Percentiles rank a stretch among this genome's conserved stretches.
Conservation (phyloP, 2,329 filamentous ascomycete genomes). For the Hypoxylon sp. region DNA sequence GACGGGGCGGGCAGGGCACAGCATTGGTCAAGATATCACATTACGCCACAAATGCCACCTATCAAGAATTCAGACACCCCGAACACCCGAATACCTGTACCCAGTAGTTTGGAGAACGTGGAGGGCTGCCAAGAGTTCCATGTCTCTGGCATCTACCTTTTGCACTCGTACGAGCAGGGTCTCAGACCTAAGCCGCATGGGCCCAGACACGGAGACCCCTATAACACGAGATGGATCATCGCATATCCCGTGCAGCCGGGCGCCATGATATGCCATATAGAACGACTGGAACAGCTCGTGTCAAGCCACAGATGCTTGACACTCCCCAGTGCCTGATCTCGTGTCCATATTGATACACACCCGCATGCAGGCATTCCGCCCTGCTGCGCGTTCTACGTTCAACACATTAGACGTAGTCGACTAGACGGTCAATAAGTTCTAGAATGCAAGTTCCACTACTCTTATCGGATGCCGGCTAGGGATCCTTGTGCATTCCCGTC, state of each 20-base stretch:
- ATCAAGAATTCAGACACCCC: constrained; percentile 5
- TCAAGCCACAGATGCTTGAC: constrained; percentile 6
- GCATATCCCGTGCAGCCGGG: constrained; percentile 16
- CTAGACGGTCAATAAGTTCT: background rate
- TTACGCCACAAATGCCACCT: constrained; percentile 31
- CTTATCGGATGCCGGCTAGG: constrained; percentile 17
- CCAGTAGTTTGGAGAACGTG: constrained; percentile 2
- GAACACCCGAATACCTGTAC: too few species aligned
- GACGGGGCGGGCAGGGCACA: constrained; percentile 1
- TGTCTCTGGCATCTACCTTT: constrained; percentile 3
- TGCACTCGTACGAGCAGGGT: constrained; percentile 19
- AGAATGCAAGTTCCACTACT: background rate
- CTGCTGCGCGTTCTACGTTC: background rate
- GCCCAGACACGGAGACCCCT: constrained; percentile 20
- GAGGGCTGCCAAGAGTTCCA: constrained; percentile 16
- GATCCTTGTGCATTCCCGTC: constrained; percentile 19
- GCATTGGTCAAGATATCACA: background rate
- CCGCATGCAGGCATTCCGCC: constrained; percentile 3
- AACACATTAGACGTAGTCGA: constrained; percentile 1
- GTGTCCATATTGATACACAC: constrained; percentile 11
- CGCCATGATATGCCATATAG: constrained; percentile 7
- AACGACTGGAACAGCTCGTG: constrained; percentile 3
- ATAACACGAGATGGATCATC: constrained; percentile 31
- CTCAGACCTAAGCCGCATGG: background rate
- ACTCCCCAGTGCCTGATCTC: constrained; percentile 17